phyloP scores from a whole-genome alignment of 2,329 filamentous ascomycete genomes.

The Biscogniauxia marginata region DNA sequence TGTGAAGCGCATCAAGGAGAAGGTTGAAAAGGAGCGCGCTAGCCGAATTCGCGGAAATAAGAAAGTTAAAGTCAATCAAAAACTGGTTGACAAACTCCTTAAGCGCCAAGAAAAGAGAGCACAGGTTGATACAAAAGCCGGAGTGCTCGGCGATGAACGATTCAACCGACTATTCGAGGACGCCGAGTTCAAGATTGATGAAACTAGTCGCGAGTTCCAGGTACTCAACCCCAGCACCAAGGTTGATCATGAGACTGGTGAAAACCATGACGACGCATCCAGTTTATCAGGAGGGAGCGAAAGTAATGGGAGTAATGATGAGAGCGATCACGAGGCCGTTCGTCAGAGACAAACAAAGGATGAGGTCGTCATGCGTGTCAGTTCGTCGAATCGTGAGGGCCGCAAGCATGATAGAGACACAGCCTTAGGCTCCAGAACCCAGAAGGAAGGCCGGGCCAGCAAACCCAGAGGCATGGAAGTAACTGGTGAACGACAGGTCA shows the following conservation, averaged over 20 bases:
- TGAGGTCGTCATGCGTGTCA: constrained; percentile 64
- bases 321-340: constrained; percentile 39
- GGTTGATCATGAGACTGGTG: constrained; percentile 33
- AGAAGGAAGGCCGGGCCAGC: constrained; percentile 46
- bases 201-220: constrained; percentile 82
- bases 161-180: constrained; percentile 90
- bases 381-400: constrained; percentile 64
- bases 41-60: constrained; percentile 91
- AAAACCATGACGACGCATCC: constrained; percentile 30
- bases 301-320: constrained; percentile 34
- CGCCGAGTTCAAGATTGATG: constrained; percentile 89
- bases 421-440: constrained; percentile 54
- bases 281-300: constrained; percentile 49
- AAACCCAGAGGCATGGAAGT: constrained; percentile 49
- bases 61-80: constrained; percentile 96
- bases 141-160: constrained; percentile 78
- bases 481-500: constrained; percentile 65
- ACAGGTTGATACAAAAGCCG: constrained; percentile 57
- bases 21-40: constrained; percentile 95
- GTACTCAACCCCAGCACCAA: constrained; percentile 85
- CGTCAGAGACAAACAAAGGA: constrained; percentile 26
- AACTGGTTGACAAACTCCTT: constrained; percentile 71
- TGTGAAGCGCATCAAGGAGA: constrained; percentile 86
- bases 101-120: constrained; percentile 61
- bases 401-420: constrained; percentile 55